Conservation (phyloP, 805 yeast species). For the Cyberlindnera suaveolens region DNA sequence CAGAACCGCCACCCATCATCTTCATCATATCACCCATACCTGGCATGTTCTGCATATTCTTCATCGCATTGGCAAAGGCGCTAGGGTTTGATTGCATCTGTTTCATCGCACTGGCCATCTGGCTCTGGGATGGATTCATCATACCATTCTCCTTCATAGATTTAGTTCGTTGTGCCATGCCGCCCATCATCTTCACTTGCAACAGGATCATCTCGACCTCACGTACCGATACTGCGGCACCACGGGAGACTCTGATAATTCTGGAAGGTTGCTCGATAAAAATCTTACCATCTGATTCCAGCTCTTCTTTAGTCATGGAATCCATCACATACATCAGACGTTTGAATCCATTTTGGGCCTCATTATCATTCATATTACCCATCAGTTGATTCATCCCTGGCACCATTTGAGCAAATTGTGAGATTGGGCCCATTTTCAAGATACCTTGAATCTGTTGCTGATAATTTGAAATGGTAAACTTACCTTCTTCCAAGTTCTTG, state of each 20-base stretch:
- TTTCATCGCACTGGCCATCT: constrained; percentile 49
- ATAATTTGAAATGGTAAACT: constrained; percentile 84
- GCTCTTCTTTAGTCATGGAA: constrained; percentile 89
- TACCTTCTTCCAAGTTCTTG: constrained; percentile 92
- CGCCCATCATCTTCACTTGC: constrained; percentile 92
- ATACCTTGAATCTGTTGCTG: constrained; percentile 93
- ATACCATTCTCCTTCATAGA: constrained; percentile 18
- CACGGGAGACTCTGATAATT: constrained; percentile 85
- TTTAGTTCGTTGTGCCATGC: constrained; percentile 73
- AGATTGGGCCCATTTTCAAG: constrained; percentile 93
- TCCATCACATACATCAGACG: constrained; percentile 89
- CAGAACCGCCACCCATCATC: constrained; percentile 41
- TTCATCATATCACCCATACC: constrained; percentile 50
- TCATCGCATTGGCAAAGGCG: constrained; percentile 60
- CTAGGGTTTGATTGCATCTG: constrained; percentile 66
- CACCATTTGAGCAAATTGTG: constrained; percentile 91
- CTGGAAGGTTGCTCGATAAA: constrained; percentile 80
- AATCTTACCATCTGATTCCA: constrained; percentile 81
- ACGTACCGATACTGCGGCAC: constrained; percentile 86
- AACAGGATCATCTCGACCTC: constrained; percentile 89
- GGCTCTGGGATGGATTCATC: constrained; percentile 32
- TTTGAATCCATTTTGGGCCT: constrained; percentile 76
- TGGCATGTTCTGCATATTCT: constrained; percentile 39
- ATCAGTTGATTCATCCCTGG: constrained; percentile 88
- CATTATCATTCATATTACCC: constrained; percentile 87